Evolutionary conservation across 2,329 filamentous ascomycete genomes (phyloP).

Genomic region (Microsporum audouinii): DNA sequence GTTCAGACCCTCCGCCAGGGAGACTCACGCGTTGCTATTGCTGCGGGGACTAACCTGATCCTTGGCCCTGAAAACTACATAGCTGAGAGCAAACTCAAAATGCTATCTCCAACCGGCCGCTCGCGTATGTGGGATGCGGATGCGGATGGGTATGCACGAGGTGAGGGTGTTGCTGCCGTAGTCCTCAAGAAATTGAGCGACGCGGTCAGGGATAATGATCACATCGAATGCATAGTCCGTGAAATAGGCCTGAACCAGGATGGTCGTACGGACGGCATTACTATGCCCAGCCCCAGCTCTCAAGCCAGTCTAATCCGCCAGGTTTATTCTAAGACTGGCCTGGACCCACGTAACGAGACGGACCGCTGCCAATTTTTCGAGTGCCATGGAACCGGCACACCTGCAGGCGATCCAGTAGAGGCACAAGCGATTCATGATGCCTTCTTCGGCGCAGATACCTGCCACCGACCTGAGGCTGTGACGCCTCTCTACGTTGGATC

Average conservation of each 20-base stretch:
- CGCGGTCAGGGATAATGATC: constrained; percentile 32
- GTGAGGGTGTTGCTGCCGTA: constrained; percentile 32
- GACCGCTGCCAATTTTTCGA: not conserved
- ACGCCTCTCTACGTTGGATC: constrained; percentile 15
- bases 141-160: constrained; percentile 36
- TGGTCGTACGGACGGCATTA: constrained; percentile 28
- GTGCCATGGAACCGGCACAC: not conserved
- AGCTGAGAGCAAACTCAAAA: constrained; percentile 21
- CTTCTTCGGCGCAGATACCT: not conserved
- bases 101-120: constrained; percentile 23
- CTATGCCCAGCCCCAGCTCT: constrained; percentile 11
- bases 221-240: constrained; percentile 32
- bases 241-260: constrained; percentile 32
- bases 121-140: constrained; percentile 24
- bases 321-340: constrained; percentile 46
- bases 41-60: constrained; percentile 21
- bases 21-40: constrained; percentile 14
- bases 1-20: constrained; percentile 11
- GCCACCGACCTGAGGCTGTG: not conserved
- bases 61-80: constrained; percentile 14
- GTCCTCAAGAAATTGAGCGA: constrained; percentile 32
- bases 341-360: constrained; percentile 38
- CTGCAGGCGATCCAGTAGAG: constrained; percentile 6
- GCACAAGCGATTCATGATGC: not conserved
- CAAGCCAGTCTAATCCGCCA: constrained; percentile 30